Evolutionary conservation across 805 yeast genomes (phyloP).

Genomic region (Pichia pseudocactophila): DNA sequence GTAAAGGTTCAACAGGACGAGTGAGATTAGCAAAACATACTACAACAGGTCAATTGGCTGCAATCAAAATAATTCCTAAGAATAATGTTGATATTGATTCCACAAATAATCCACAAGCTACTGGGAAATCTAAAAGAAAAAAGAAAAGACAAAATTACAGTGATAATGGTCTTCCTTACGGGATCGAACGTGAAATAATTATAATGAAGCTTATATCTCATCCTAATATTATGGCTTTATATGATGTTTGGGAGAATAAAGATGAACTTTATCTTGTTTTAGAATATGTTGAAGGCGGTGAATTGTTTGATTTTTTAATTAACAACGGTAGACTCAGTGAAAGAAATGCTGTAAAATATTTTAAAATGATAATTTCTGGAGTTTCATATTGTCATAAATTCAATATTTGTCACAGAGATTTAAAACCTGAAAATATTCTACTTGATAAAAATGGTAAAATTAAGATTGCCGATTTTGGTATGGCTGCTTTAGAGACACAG

Average conservation of each 20-base stretch:
- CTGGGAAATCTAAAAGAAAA: slow-evolving; percentile 14
- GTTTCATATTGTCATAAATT: slow-evolving; percentile 75
- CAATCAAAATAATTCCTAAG: slow-evolving; percentile 76
- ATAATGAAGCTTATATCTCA: slow-evolving; percentile 94
- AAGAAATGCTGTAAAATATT: slow-evolving; percentile 65
- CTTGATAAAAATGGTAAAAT: slow-evolving; percentile 58
- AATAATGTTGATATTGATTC: slow-evolving; percentile 23
- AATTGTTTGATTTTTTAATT: slow-evolving; percentile 66
- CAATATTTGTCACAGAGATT: slow-evolving; percentile 74
- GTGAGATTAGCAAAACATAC: slow-evolving; percentile 67
- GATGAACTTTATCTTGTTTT: slow-evolving; percentile 74
- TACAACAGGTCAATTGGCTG: slow-evolving; percentile 66
- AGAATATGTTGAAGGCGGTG: slow-evolving; percentile 87
- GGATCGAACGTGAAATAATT: slow-evolving; percentile 94
- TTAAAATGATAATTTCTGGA: slow-evolving; percentile 69
- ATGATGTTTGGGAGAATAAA: slow-evolving; percentile 97
- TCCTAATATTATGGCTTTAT: slow-evolving; percentile 85
- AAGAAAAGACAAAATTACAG: slow-evolving; percentile 18
- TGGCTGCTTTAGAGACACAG: slow-evolving; percentile 76
- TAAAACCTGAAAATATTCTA: slow-evolving; percentile 72
- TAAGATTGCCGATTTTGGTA: slow-evolving; percentile 80
- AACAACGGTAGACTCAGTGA: slow-evolving; percentile 64
- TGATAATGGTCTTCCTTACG: slow-evolving; percentile 69
- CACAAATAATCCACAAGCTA: slow-evolving; percentile 5
- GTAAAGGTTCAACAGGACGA: slow-evolving; percentile 77